Conservation (phyloP, 352 stramenopile genomes). For the Globisporangium parvum region DNA sequence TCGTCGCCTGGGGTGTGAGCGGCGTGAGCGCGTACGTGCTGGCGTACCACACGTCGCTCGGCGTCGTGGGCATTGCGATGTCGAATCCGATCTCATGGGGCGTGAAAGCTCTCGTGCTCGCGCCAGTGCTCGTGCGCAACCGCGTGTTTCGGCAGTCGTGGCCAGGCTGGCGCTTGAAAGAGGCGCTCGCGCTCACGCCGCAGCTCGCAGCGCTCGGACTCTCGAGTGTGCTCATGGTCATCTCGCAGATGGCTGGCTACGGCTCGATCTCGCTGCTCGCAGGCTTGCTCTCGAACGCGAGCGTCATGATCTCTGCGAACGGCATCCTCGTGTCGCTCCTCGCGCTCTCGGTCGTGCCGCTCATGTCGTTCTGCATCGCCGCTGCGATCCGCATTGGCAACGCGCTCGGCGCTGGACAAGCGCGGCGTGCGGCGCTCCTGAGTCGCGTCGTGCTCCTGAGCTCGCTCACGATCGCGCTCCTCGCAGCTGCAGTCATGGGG, state of each 20-base stretch:
- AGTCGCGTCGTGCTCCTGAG: constrained; percentile 16
- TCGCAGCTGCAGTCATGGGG: constrained; percentile 18
- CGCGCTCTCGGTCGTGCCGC: constrained; percentile 24
- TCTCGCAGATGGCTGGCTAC: constrained; percentile 18
- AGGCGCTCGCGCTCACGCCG: constrained; percentile 11
- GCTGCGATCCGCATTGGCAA: constrained; percentile 32
- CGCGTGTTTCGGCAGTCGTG: constrained; percentile 14
- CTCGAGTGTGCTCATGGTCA: constrained; percentile 13
- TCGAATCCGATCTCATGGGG: constrained; percentile 17
- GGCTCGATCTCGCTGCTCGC: constrained; percentile 16
- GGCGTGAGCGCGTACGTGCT: constrained; percentile 25
- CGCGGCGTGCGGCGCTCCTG: constrained; percentile 17
- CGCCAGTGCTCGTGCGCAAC: constrained; percentile 20
- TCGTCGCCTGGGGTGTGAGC: constrained; percentile 17
- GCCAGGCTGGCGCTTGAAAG: constrained; percentile 13
- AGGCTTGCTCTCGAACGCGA: constrained; percentile 27
- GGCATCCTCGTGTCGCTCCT: constrained; percentile 26
- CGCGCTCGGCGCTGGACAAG: constrained; percentile 21
- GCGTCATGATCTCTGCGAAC: constrained; percentile 26
- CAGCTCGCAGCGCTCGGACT: constrained; percentile 13
- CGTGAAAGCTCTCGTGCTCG: constrained; percentile 21
- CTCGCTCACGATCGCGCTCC: constrained; percentile 4
- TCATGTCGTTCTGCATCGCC: constrained; percentile 22
- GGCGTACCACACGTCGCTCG: constrained; percentile 28
- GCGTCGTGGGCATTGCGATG: constrained; percentile 30